Conservation (phyloP, 169 alveolate genomes). For the Babesia bovis region DNA sequence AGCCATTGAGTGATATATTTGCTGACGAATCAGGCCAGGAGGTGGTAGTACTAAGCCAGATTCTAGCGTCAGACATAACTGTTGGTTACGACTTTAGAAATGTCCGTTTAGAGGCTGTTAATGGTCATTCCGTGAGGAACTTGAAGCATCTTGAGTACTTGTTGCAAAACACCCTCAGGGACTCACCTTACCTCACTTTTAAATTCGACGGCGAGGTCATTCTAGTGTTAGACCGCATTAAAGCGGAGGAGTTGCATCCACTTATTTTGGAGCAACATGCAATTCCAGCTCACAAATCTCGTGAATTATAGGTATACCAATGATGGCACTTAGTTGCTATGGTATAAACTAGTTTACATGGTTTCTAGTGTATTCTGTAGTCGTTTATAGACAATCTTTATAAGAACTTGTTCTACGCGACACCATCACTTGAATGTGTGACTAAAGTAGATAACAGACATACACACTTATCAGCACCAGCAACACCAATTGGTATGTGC, state of each 20-base stretch:
- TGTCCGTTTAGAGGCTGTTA: slow-evolving; percentile 56
- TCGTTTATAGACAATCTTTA: no score
- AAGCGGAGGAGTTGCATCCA: slow-evolving; percentile 13
- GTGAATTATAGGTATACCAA: not conserved
- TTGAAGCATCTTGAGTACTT: slow-evolving; percentile 64
- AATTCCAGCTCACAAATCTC: slow-evolving; percentile 51
- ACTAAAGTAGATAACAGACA: no score
- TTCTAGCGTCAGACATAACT: slow-evolving; percentile 75
- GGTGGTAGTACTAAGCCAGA: slow-evolving; percentile 73
- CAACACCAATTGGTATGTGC: no score
- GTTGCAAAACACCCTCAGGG: not conserved
- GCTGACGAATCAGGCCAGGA: slow-evolving; percentile 63
- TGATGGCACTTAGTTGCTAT: not conserved
- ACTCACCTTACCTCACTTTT: slow-evolving; percentile 28
- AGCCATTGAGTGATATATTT: slow-evolving; percentile 49
- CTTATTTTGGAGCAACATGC: slow-evolving; percentile 65
- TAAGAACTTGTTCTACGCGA: no score
- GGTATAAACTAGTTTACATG: no score
- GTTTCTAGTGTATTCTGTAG: no score
- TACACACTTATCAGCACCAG: no score
- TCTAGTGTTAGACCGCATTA: slow-evolving; percentile 35
- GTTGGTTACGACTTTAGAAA: slow-evolving; percentile 73
- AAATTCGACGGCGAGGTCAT: slow-evolving; percentile 42
- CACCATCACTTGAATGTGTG: no score
- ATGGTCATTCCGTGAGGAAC: slow-evolving; percentile 52